Evolutionary conservation across 441 rosid species (phyloP), one percentile per base, ranked within the genome.

Genomic region (Capsella rubella): DNA sequence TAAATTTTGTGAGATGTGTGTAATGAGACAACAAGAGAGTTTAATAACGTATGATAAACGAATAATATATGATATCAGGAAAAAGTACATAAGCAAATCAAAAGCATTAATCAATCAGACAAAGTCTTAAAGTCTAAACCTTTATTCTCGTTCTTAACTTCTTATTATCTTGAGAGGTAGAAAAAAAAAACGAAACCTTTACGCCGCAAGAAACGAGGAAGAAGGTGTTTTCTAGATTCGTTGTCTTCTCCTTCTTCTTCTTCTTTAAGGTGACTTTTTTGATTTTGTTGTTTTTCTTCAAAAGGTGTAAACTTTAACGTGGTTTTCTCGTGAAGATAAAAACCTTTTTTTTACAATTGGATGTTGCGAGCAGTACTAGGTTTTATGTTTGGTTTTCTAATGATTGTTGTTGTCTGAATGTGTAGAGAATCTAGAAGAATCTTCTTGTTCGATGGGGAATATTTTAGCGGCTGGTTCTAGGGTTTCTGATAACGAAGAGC

Each of bases 391-490:
- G 28, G n/a, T 34, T 56, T 42, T 21, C 54, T 60, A 14, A 21
- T 69, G 15, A 15, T 57, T 25, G 54, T 52, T 12, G 45, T 14
- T 16, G 15, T 42, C 27, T 53, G 14, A 62, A 72, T 63, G 14
- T 62, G 2, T 53, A n/a, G 54, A 45, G 61, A 52, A 31, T 12
- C 11, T 6, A 60, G 52, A 60, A 70, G 31, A 56, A 46, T 72
- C 53, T 71, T 69, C 67, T 25, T 70, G 47, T 72, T 39, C 72
- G 2, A 82, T 57, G 54, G 86, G 74, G 32, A 82, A 63, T 51
- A 11, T 69, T 34, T 12, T 61, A 69, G 67, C 69, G 66, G 81
- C 76, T 9, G 84, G 79, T 51, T 71, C 39, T 83, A 80, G 83
- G 83, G 87, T 77, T 84, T 77, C 75, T 67, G 32, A 67, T 28